Evolutionary conservation across 441 rosid genomes (phyloP), one percentile per base, ranked within the genome.

Genomic region (Jatropha multifida): DNA sequence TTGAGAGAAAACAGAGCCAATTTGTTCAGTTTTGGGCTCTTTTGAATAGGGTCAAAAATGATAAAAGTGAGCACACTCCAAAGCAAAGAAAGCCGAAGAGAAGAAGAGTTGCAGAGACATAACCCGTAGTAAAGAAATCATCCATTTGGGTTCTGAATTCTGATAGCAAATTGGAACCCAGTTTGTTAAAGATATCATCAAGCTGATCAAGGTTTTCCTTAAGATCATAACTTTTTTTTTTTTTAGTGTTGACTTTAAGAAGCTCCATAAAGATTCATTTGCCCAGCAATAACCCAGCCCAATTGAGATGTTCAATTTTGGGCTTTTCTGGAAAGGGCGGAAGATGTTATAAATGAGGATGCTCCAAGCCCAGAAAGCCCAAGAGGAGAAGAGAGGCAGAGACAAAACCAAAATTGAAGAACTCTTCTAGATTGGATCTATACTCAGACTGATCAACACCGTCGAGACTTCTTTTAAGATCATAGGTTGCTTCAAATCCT

Each of bases 401-500:
- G 13, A 13, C 15, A 49, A 4, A 49, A 10, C 54, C 54, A 1
- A 9, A 4, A 13, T 49, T 49, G 15, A 49, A 49, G 54, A 49
- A 49, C 14, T 49, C 8, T 5, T 49, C 54, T 10, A 49, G 15
- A 0, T 49, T 3, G 17, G 54, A 49, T 49, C 10, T 42, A 5
- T 42, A 8, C 0, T 5, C 9, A 42, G 46, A 42, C 6, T 55
- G 23, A 27, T 74, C 77, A 13, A 78, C 17, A 27, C 32, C 51
- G 23, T 48, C 62, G 4, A 74, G 4, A 10, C 13, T 23, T 37
- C 41, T 56, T 56, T 56, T 56, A 15, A 78, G 26, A 37, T 40
- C 55, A 26, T 40, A 56, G 3, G 79, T 78, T 40, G 58, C 49
- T 38, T 78, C 78, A 11, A 81, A 77, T 27, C 84, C 83, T 18